Percentiles rank a stretch among this genome's conserved stretches.
These are phyloP conservation scores for Cornus controversa DNA, from an alignment of 148 eudicot genomes.

Conservation along the genomic window DNA sequence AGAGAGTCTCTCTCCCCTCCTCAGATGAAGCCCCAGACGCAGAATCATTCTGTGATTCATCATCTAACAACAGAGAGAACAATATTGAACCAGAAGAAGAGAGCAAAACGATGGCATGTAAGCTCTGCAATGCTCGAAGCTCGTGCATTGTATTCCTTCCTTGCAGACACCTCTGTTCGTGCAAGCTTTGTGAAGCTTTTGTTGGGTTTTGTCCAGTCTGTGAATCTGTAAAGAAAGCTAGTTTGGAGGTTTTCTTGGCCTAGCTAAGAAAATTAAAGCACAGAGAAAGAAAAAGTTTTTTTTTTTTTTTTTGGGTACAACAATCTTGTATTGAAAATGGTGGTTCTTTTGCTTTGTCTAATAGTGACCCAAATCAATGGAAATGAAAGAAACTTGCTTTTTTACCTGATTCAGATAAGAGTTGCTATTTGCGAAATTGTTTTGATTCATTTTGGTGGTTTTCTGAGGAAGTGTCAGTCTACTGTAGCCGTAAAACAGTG, in stretches of 20 bases:
- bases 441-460: neutral
- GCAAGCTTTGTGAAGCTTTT: slow-evolving; percentile 40
- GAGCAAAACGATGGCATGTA: slow-evolving; percentile 22
- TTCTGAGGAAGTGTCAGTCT: neutral
- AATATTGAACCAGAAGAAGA: neutral
- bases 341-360: too few relatives aligned
- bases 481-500: neutral
- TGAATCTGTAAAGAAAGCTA: slow-evolving; percentile 36
- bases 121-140: slow-evolving; percentile 29
- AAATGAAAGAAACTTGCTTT: too few relatives aligned
- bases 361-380: neutral
- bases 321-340: too few relatives aligned
- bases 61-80: neutral
- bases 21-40: slow-evolving; percentile 35
- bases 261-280: neutral
- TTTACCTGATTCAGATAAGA: neutral
- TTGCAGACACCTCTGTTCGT: slow-evolving; percentile 58
- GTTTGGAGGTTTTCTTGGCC: slow-evolving; percentile 38
- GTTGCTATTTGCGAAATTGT: neutral
- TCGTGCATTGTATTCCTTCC: slow-evolving; percentile 48
- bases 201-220: slow-evolving; percentile 50
- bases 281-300: neutral
- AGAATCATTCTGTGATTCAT: slow-evolving; percentile 39
- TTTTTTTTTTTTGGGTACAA: too few relatives aligned
- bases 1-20: neutral